phyloP scores from a whole-genome alignment of 78 protist genomes.

The Acrasis kona region DNA sequence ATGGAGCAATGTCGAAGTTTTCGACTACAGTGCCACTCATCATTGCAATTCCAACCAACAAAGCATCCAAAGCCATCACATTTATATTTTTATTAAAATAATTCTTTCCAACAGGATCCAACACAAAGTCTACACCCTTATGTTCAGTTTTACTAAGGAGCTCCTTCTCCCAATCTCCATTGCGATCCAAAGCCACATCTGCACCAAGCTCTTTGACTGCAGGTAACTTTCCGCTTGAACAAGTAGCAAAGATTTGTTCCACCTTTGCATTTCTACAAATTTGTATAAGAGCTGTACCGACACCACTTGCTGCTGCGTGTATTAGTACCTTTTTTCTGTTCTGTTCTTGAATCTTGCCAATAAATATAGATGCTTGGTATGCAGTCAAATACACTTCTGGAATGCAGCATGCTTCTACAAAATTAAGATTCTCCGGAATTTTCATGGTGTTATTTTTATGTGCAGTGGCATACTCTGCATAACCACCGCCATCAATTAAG shows the following conservation, averaged over 20 bases:
- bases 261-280: background rate
- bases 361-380: background rate
- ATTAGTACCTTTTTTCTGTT: background rate
- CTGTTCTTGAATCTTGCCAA: background rate
- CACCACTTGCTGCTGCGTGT: conserved; percentile 12
- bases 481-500: conserved; percentile 27
- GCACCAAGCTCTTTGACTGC: background rate
- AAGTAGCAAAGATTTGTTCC: background rate
- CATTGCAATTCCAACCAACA: background rate
- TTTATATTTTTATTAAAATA: background rate
- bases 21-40: conserved; percentile 7
- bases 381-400: conserved; percentile 30
- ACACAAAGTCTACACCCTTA: background rate
- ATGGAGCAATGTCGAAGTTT: background rate
- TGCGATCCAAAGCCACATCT: background rate
- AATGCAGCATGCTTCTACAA: background rate
- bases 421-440: background rate
- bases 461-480: conserved; percentile 6
- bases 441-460: background rate
- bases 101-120: conserved; percentile 17
- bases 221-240: background rate
- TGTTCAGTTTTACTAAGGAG: background rate
- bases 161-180: background rate
- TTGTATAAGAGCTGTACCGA: conserved; percentile 14
- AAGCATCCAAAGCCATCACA: conserved; percentile 2